These are phyloP conservation scores for Paxillus involutus DNA, from an alignment of 768 basidiomycete genomes.

Conservation along the genomic window DNA sequence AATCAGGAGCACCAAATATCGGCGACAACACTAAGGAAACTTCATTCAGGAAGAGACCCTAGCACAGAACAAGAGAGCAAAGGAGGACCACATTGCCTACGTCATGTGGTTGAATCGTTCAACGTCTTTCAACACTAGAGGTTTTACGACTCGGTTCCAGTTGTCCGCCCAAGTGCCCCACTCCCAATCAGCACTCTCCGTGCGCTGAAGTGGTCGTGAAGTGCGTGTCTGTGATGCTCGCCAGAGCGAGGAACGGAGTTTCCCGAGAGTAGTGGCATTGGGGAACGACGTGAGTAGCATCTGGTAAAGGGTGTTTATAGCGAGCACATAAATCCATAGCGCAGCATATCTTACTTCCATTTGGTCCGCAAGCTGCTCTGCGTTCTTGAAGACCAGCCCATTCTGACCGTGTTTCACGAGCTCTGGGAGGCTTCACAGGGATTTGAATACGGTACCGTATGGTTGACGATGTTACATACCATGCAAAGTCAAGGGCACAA, in stretches of 20 bases:
- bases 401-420: slow-evolving; percentile 84
- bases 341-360: slow-evolving; percentile 44
- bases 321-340: neutral
- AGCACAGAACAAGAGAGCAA: neutral
- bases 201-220: slow-evolving; percentile 17
- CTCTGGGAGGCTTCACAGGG: slow-evolving; percentile 65
- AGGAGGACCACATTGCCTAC: neutral
- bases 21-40: neutral
- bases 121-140: slow-evolving; percentile 44
- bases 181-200: slow-evolving; percentile 38
- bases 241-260: slow-evolving; percentile 52
- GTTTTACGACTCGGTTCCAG: slow-evolving; percentile 70
- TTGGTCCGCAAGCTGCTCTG: slow-evolving; percentile 67
- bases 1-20: neutral
- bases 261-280: slow-evolving; percentile 44
- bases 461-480: slow-evolving; percentile 48
- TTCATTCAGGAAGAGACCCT: too few relatives aligned
- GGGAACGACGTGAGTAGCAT: slow-evolving; percentile 63
- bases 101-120: slow-evolving; percentile 17
- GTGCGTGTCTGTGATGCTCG: slow-evolving; percentile 27
- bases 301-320: slow-evolving; percentile 34
- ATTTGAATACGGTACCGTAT: slow-evolving; percentile 1
- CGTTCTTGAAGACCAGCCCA: slow-evolving; percentile 73
- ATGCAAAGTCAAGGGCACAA: slow-evolving; percentile 82
- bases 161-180: slow-evolving; percentile 87